Percentiles rank a stretch among this genome's conserved stretches.
These are phyloP conservation scores for Xylaria nigripes DNA, from an alignment of 495 filamentous ascomycete genomes.

Conservation along the genomic window DNA sequence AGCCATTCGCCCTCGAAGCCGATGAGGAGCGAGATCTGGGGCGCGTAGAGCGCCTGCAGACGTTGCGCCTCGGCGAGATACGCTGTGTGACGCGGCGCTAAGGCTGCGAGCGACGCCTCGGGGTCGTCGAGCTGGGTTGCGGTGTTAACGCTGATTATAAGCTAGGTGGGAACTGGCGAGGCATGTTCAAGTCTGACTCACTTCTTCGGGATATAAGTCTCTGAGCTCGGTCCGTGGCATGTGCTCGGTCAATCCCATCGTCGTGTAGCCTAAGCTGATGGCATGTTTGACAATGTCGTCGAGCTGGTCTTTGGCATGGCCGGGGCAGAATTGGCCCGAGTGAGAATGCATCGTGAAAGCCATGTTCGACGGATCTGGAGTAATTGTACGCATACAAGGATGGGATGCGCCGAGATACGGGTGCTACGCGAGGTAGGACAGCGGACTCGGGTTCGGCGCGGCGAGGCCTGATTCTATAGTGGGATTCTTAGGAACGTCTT, in stretches of 20 bases:
- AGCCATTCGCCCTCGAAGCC: slow-evolving; percentile 94
- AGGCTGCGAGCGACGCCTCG: slow-evolving; percentile 29
- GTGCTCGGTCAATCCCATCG: slow-evolving; percentile 91
- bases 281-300: slow-evolving; percentile 77
- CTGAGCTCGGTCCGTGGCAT: slow-evolving; percentile 67
- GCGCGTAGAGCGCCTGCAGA: slow-evolving; percentile 61
- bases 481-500: too few relatives aligned
- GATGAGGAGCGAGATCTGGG: slow-evolving; percentile 70
- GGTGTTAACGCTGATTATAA: too few relatives aligned
- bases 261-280: slow-evolving; percentile 66
- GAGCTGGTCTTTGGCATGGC: slow-evolving; percentile 75
- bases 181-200: slow-evolving; percentile 22
- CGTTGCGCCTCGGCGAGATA: slow-evolving; percentile 64
- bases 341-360: slow-evolving; percentile 98
- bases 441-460: too few relatives aligned
- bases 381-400: too few relatives aligned
- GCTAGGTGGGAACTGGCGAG: background rate
- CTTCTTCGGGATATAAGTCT: slow-evolving; percentile 93
- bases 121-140: slow-evolving; percentile 29
- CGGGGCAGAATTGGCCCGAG: slow-evolving; percentile 91
- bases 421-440: too few relatives aligned
- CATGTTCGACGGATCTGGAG: slow-evolving; percentile 51
- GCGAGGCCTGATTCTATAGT: too few relatives aligned
- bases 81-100: slow-evolving; percentile 52
- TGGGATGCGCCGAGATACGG: too few relatives aligned